Percentiles rank a stretch among this genome's conserved stretches.
Evolutionary conservation across 768 basidiomycete species (phyloP).

Genomic region (Gloeophyllum trabeum): DNA sequence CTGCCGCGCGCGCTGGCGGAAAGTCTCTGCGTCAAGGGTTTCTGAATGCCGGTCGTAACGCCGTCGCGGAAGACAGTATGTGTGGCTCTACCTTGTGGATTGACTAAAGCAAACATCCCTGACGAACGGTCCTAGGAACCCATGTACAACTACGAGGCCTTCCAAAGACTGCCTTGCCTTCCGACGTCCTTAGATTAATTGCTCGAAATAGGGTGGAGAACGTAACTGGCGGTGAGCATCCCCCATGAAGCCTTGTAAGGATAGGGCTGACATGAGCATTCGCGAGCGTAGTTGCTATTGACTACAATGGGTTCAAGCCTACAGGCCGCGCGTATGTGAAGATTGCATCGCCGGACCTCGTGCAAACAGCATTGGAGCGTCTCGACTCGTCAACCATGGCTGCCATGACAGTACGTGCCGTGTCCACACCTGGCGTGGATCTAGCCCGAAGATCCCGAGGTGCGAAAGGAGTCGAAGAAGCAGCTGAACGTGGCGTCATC

Average conservation of each 20-base stretch:
- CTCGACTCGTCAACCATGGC: too few relatives aligned
- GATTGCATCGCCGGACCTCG: slow-evolving; percentile 33
- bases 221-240: slow-evolving; percentile 14
- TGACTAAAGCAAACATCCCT: background rate
- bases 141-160: slow-evolving; percentile 40
- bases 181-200: slow-evolving; percentile 34
- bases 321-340: slow-evolving; percentile 48
- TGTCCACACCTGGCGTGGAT: background rate
- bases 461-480: slow-evolving; percentile 25
- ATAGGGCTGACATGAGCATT: too few relatives aligned
- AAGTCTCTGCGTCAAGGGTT: too few relatives aligned
- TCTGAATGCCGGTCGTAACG: too few relatives aligned
- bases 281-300: too few relatives aligned
- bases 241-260: too few relatives aligned
- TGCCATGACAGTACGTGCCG: too few relatives aligned
- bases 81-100: too few relatives aligned
- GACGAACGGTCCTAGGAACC: background rate
- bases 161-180: slow-evolving; percentile 38
- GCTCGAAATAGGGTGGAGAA: slow-evolving; percentile 22
- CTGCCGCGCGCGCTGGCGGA: too few relatives aligned
- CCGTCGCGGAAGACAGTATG: too few relatives aligned
- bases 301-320: slow-evolving; percentile 51
- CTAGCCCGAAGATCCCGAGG: slow-evolving; percentile 22
- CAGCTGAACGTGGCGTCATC: slow-evolving; percentile 23
- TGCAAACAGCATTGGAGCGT: slow-evolving; percentile 27